Conservation (phyloP, 306 rosid genomes). For the Ormosia emarginata region DNA sequence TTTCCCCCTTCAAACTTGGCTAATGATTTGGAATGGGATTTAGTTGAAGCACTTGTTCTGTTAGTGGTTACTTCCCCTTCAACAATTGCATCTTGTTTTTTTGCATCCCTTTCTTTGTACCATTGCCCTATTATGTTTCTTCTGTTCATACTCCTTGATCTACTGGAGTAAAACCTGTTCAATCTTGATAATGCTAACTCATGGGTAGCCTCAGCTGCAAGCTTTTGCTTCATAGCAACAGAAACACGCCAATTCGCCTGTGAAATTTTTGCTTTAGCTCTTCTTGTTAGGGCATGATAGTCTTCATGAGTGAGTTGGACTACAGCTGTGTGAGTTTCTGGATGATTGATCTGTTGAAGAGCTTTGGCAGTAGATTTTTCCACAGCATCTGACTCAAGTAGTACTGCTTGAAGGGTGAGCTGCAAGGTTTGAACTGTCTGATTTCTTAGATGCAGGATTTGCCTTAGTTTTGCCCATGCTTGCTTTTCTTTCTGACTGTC, state of each 20-base stretch:
- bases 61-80: constrained; percentile 5
- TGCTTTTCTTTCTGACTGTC: constrained; percentile 27
- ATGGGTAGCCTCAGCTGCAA: constrained; percentile 32
- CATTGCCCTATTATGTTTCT: constrained; percentile 8
- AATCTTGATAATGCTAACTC: constrained; percentile 40
- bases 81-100: neutral
- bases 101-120: neutral
- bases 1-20: constrained; percentile 17
- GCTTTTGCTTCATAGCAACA: constrained; percentile 36
- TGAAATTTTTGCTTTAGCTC: constrained; percentile 37
- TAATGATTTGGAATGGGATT: constrained; percentile 8
- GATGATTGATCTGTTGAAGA: constrained; percentile 29
- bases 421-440: constrained; percentile 34
- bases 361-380: constrained; percentile 39
- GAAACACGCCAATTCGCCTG: constrained; percentile 33
- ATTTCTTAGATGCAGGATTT: constrained; percentile 31
- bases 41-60: constrained; percentile 2
- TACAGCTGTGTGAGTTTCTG: constrained; percentile 16
- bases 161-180: constrained; percentile 22
- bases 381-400: constrained; percentile 41
- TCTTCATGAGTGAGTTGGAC: constrained; percentile 41
- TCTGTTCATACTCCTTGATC: constrained; percentile 15
- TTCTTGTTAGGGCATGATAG: constrained; percentile 33
- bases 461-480: constrained; percentile 16
- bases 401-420: constrained; percentile 41